Percentiles rank a stretch among this genome's conserved stretches.
Conservation (phyloP, 2,329 filamentous ascomycete species). For the Hypoxylon sp. region DNA sequence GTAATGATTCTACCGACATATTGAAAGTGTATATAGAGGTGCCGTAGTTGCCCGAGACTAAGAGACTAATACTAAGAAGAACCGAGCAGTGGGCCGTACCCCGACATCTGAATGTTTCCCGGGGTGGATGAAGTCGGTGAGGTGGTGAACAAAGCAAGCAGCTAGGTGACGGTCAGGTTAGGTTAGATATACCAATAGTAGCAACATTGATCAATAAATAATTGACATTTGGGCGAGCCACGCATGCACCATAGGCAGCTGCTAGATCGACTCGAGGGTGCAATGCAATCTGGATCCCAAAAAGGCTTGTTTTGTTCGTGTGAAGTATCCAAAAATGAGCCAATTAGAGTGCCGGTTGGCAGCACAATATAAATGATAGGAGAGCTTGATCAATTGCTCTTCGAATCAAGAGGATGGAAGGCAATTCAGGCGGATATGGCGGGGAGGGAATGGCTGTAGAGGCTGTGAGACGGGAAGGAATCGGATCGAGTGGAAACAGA, state of each 20-base stretch:
- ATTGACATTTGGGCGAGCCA: conserved; percentile 34
- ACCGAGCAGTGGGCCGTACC: conserved; percentile 21
- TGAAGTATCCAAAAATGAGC: conserved; percentile 19
- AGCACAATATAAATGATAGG: conserved; percentile 34
- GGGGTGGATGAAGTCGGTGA: conserved; percentile 26
- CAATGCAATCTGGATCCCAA: conserved; percentile 18
- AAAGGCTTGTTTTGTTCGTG: conserved; percentile 15
- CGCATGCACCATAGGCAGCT: conserved; percentile 30
- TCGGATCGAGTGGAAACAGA: conserved; percentile 42
- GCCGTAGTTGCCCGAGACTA: conserved; percentile 3
- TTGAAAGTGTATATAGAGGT: conserved; percentile 15
- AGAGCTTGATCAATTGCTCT: conserved; percentile 34
- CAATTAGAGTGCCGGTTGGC: conserved; percentile 24
- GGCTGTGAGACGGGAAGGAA: conserved; percentile 38
- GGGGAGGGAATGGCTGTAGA: conserved; percentile 31
- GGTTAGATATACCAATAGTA: conserved; percentile 28
- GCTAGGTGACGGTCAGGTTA: conserved; percentile 26
- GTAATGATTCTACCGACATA: conserved; percentile 70
- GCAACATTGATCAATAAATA: conserved; percentile 24
- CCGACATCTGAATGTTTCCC: conserved; percentile 23
- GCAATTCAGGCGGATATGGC: conserved; percentile 42
- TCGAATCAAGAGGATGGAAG: conserved; percentile 24
- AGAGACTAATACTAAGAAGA: conserved; percentile 15
- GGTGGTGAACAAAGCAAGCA: conserved; percentile 29
- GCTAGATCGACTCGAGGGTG: conserved; percentile 24